These are phyloP conservation scores for Vitis hybrid DNA, from an alignment of 177 flowering plant genomes.

Conservation along the genomic window DNA sequence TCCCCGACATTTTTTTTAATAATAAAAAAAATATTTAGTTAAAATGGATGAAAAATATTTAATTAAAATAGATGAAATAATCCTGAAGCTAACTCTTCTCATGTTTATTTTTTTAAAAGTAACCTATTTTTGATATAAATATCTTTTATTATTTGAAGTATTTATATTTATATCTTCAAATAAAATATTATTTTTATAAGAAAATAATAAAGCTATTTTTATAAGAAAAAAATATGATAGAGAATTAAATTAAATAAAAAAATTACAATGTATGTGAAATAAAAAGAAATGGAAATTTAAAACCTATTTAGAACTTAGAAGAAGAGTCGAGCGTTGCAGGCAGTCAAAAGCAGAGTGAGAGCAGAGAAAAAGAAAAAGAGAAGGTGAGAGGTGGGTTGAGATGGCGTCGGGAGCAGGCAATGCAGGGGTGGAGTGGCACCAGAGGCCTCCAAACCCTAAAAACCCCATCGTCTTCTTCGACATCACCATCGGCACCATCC, in stretches of 20 bases:
- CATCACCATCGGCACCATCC: conserved; percentile 82
- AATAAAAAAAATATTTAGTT: no score
- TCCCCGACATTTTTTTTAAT: no score
- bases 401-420: conserved; percentile 41
- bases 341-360: background rate
- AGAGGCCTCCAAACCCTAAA: conserved; percentile 88
- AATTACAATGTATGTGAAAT: background rate
- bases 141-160: no score
- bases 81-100: no score
- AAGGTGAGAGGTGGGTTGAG: background rate
- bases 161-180: no score
- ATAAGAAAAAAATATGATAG: no score
- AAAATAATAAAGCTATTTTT: accelerated
- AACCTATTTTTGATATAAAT: accelerated
- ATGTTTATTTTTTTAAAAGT: no score
- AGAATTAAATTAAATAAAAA: no score
- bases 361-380: background rate
- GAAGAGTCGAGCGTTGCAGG: background rate
- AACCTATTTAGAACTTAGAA: background rate
- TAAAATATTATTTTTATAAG: no score
- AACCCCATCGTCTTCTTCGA: conserved; percentile 98
- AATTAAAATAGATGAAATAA: no score
- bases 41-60: no score
- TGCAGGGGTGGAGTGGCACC: conserved; percentile 87
- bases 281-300: background rate